Conservation (phyloP, 345 rosid genomes). For the Cardamine occulta region DNA sequence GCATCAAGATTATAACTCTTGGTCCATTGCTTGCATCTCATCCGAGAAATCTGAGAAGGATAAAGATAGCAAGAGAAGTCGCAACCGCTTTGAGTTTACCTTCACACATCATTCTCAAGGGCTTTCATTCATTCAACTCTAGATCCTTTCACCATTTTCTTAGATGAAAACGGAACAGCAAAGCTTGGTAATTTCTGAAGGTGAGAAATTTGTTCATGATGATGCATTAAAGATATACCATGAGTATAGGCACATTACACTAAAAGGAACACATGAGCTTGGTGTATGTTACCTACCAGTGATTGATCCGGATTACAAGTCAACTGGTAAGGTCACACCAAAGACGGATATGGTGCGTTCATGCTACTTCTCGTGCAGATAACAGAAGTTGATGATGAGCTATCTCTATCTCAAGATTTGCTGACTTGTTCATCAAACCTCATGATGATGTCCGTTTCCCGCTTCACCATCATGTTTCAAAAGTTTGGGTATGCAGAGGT, state of each 20-base stretch:
- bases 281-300: constrained; percentile 36
- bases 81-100: constrained; percentile 37
- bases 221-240: constrained; percentile 29
- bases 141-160: constrained; percentile 28
- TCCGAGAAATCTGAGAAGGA: constrained; percentile 7
- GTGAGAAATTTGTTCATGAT: constrained; percentile 29
- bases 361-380: constrained; percentile 34
- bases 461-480: constrained; percentile 33
- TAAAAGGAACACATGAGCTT: constrained; percentile 32
- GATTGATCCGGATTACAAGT: constrained; percentile 23
- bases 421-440: constrained; percentile 34
- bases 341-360: constrained; percentile 39
- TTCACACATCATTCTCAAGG: constrained; percentile 33
- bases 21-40: constrained; percentile 24
- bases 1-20: constrained; percentile 37
- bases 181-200: constrained; percentile 40
- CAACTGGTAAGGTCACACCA: constrained; percentile 34
- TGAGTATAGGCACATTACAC: constrained; percentile 8
- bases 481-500: constrained; percentile 33
- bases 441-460: constrained; percentile 14
- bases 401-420: constrained; percentile 26
- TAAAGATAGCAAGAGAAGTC: constrained; percentile 39
- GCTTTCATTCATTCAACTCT: constrained; percentile 30
- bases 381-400: constrained; percentile 32
- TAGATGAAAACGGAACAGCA: constrained; percentile 29